phyloP scores from a whole-genome alignment of 148 eudicot genomes.

The Fagopyrum homotropicum region DNA sequence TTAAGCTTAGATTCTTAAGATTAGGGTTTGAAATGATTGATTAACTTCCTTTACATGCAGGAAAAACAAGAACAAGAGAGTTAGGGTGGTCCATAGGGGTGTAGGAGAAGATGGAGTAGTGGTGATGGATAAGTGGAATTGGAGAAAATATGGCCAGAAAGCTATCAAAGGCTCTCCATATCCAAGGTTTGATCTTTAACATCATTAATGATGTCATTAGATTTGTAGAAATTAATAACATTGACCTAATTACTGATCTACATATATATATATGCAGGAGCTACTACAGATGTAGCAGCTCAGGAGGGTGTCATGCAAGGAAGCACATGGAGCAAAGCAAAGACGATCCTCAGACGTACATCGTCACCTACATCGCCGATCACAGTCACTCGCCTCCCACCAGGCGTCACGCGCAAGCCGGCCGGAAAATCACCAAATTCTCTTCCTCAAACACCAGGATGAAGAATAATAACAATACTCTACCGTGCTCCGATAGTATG shows the following conservation, averaged over 20 bases:
- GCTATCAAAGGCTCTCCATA: conserved; percentile 80
- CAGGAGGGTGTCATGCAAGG: conserved; percentile 66
- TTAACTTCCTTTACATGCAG: conserved; percentile 19
- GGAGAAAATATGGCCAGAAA: conserved; percentile 89
- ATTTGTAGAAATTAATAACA: no score
- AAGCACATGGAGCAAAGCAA: conserved; percentile 74
- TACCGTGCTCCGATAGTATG: neutral
- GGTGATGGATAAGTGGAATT: conserved; percentile 65
- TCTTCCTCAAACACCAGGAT: neutral
- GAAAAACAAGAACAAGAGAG: conserved; percentile 47
- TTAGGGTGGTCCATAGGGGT: conserved; percentile 6
- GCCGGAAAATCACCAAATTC: conserved; percentile 27
- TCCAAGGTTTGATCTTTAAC: conserved; percentile 43
- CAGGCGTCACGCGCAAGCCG: conserved; percentile 66
- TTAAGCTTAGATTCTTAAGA: no score
- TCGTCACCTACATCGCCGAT: conserved; percentile 64
- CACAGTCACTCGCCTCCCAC: conserved; percentile 67
- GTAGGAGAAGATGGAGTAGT: conserved; percentile 5
- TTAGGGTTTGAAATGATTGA: neutral
- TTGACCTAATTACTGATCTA: neutral
- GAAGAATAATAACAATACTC: neutral
- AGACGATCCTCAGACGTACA: conserved; percentile 33
- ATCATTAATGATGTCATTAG: no score
- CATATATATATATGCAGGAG: conserved; percentile 32
- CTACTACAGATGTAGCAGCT: conserved; percentile 74